Base-by-base conservation (phyloP, 2,329 filamentous ascomycete genomes). In the Botryotinia narcissicola region DNA sequence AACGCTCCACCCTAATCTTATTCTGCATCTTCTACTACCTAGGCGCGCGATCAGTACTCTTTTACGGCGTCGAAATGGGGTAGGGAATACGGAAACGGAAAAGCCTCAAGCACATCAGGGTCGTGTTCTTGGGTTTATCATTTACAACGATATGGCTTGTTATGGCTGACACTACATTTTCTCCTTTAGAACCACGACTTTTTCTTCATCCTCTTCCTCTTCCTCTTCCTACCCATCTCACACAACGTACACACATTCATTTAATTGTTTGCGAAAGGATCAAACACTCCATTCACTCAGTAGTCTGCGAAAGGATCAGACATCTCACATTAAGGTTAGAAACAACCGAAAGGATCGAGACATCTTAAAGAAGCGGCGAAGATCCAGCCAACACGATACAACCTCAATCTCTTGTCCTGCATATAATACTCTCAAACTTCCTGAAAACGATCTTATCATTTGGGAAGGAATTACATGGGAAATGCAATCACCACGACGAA, bases 401-500 rank as follows among this genome's bases (percentile, higher is more conserved):
- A 57, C 74, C 16, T 63, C 73, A 0, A 67, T 73, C 25, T 78
- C 76, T 22, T 75, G 77, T 74, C 77, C 77, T 18, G 73, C 75
- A 66, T 76, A 75, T 74, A 75, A 73, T 46, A 74, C 71, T 59
- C 62, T 68, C 9, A 60, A 60, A 20, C 72, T 73, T 64, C 69
- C 75, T 25, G 18, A 59, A 48, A 51, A 63, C 37, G 20, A 71
- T 42, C 25, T 48, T 37, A 42, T 64, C 37, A 64, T 71, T 25
- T 73, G 54, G 40, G 72, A 73, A 72, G 72, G 69, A 42, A 35
- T 66, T 66, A 48, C 32, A 51, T 73, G 68, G 60, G 73, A 73
- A 25, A 79, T 79, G 78, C 76, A 78, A 25, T 48, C 72, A 37
- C 74, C 76, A 63, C 74, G 71, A 69, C 44, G 72, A 42, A 64